Conservation (phyloP, 257 asterid species). For the Nicotiana obtusifolia region DNA sequence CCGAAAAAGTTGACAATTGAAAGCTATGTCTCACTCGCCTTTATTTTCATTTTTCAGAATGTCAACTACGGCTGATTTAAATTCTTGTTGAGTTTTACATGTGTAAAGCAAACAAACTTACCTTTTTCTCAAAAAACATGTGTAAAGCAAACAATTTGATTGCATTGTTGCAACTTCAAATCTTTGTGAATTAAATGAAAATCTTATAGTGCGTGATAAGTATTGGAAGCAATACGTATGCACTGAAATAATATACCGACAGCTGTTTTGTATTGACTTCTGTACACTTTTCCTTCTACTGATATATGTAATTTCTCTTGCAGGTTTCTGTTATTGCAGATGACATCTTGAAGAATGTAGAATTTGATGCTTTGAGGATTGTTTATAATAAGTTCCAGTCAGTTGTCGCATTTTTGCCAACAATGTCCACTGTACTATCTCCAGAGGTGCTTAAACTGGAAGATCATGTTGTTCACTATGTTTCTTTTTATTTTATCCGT, state of each 20-base stretch:
- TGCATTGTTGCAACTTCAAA: not conserved
- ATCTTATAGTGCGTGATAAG: not conserved
- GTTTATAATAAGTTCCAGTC: slow-evolving; percentile 93
- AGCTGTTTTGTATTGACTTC: not conserved
- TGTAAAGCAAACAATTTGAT: not conserved
- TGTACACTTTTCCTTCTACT: slow-evolving; percentile 8
- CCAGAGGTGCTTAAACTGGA: slow-evolving; percentile 67
- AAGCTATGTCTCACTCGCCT: not conserved
- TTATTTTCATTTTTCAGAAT: not conserved
- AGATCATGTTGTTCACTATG: slow-evolving; percentile 5
- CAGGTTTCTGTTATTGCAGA: slow-evolving; percentile 98
- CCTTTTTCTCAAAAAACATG: not conserved
- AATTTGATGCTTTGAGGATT: slow-evolving; percentile 78
- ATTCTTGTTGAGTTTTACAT: not conserved
- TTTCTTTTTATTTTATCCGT: slow-evolving; percentile 7
- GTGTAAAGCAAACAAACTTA: not conserved
- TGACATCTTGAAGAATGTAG: slow-evolving; percentile 90
- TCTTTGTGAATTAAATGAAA: not conserved
- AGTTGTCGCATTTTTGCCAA: slow-evolving; percentile 67
- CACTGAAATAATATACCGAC: not conserved
- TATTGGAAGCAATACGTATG: not conserved
- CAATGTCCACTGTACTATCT: slow-evolving; percentile 74
- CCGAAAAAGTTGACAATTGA: not conserved
- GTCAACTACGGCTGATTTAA: not conserved
- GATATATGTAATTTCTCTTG: slow-evolving; percentile 13